phyloP scores from a whole-genome alignment of 1,139 yeast genomes.

The Arxiozyma slooffiae region DNA sequence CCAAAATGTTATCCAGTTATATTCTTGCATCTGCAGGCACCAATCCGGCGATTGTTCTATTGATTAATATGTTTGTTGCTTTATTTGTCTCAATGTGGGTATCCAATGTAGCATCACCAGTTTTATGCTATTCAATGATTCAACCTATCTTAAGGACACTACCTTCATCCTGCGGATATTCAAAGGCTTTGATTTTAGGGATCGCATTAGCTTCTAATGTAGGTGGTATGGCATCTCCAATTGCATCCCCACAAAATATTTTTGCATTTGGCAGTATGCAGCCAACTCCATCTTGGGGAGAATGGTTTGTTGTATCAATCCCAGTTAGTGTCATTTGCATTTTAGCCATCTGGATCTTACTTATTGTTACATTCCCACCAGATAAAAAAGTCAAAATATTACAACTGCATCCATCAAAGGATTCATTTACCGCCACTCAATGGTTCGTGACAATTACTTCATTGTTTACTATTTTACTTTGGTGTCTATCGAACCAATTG shows the following conservation, averaged over 20 bases:
- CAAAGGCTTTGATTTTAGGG: constrained; percentile 77
- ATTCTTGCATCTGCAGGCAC: constrained; percentile 78
- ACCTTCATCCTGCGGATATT: constrained; percentile 68
- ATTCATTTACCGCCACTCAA: constrained; percentile 63
- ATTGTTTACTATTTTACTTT: constrained; percentile 58
- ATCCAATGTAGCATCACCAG: constrained; percentile 94
- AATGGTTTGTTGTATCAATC: constrained; percentile 81
- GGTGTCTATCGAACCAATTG: constrained; percentile 74
- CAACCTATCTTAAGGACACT: constrained; percentile 78
- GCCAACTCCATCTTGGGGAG: constrained; percentile 89
- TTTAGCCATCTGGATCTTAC: constrained; percentile 58
- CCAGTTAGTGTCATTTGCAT: constrained; percentile 64
- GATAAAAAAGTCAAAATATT: constrained; percentile 43
- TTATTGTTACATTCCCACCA: constrained; percentile 60
- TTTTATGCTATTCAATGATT: constrained; percentile 76
- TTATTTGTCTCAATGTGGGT: constrained; percentile 90
- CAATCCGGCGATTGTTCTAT: constrained; percentile 63
- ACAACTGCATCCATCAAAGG: constrained; percentile 55
- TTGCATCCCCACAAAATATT: constrained; percentile 90
- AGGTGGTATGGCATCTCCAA: constrained; percentile 96
- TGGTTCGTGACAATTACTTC: constrained; percentile 60
- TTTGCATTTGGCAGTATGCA: constrained; percentile 79
- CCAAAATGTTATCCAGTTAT: constrained; percentile 72
- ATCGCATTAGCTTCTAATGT: constrained; percentile 85
- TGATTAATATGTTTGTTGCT: constrained; percentile 78